Base-by-base conservation (phyloP, 352 stramenopile species). In the Globisporangium barbulae region DNA sequence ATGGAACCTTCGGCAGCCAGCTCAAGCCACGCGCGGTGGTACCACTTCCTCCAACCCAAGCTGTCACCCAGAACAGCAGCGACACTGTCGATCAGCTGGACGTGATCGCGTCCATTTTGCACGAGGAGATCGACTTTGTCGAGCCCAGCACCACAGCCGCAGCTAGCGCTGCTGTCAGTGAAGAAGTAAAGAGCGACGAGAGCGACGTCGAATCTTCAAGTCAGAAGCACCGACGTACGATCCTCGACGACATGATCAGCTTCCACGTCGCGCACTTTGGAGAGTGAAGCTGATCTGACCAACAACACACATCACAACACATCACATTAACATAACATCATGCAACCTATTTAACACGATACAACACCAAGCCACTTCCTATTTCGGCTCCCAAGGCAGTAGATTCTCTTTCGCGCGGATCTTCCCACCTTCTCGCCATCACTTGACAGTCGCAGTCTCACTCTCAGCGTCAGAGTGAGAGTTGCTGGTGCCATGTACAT, bases 211-310 rank as follows among this genome's bases (percentile, higher is more conserved):
- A 48, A 37, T 50, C 37, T 3, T 15, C 58, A 9, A 28, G 25
- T 21, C 13, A 37, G 2, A 55, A 57, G 19, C 33, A 9, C 47
- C 45, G 21, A 17, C 58, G 58, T 1, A 64, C 58, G 31, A 45
- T 82, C 28, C 47, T 82, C 21, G 74, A 82, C 53, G 72, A 79
- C 28, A 78, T 82, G 64, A 71, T 82, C 39, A 73, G 65, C 64
- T 82, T 80, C 58, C 72, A 82, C 50, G 70, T 80, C 54, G 61
- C 59, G 59, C 66, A 75, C 33, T 64, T 64, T 22, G 62, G 54
- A 21, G 31, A 8, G 4, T 59, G 22, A 64, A 53, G 28, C 19
- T 48, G 17, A 47, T 53, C 49, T 15, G 19, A 28, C 25, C 25
- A 28, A 28, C 37, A 22, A 12, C 48, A 17, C 45, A 2, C 4